Evolutionary conservation across 768 basidiomycete genomes (phyloP).

Genomic region (Pisolithus orientalis): DNA sequence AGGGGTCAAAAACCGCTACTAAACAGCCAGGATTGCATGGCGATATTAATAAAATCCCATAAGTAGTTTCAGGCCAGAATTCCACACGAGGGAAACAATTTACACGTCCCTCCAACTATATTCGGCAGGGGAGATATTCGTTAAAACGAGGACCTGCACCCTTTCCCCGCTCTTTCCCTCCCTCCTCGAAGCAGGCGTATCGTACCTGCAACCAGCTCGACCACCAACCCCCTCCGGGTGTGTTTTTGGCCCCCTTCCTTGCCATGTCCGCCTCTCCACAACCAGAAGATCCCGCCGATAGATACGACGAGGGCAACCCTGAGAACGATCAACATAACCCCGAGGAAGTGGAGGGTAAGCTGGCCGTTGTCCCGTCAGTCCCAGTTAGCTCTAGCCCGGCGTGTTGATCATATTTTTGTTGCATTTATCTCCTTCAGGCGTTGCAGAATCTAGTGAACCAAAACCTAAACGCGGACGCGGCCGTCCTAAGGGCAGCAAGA

Average conservation of each 20-base stretch:
- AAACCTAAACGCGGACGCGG: slow-evolving; percentile 73
- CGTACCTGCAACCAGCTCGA: slow-evolving; percentile 12
- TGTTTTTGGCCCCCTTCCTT: slow-evolving; percentile 14
- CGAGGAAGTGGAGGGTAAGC: slow-evolving; percentile 27
- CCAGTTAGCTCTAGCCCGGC: slow-evolving; percentile 8
- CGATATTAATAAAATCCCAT: slow-evolving; percentile 50
- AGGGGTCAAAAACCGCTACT: slow-evolving; percentile 45
- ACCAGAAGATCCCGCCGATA: slow-evolving; percentile 49
- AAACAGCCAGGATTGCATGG: slow-evolving; percentile 41
- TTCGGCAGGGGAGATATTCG: slow-evolving; percentile 61
- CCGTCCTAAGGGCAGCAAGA: slow-evolving; percentile 86
- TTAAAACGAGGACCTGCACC: slow-evolving; percentile 66
- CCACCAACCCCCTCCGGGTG: slow-evolving; percentile 18
- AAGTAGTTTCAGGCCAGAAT: slow-evolving; percentile 43
- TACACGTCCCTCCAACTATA: slow-evolving; percentile 55
- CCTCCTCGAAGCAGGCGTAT: slow-evolving; percentile 32
- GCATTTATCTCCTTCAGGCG: slow-evolving; percentile 27
- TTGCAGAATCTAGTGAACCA: slow-evolving; percentile 33
- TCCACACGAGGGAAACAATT: slow-evolving; percentile 65
- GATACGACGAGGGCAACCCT: slow-evolving; percentile 54
- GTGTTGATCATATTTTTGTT: slow-evolving; percentile 14
- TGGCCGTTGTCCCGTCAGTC: slow-evolving; percentile 6
- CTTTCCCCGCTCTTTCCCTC: slow-evolving; percentile 50
- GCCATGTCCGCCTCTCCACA: slow-evolving; percentile 60
- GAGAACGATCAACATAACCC: slow-evolving; percentile 39